phyloP scores from a whole-genome alignment of 2,329 filamentous ascomycete species.

The Aureobasidium sp. region DNA sequence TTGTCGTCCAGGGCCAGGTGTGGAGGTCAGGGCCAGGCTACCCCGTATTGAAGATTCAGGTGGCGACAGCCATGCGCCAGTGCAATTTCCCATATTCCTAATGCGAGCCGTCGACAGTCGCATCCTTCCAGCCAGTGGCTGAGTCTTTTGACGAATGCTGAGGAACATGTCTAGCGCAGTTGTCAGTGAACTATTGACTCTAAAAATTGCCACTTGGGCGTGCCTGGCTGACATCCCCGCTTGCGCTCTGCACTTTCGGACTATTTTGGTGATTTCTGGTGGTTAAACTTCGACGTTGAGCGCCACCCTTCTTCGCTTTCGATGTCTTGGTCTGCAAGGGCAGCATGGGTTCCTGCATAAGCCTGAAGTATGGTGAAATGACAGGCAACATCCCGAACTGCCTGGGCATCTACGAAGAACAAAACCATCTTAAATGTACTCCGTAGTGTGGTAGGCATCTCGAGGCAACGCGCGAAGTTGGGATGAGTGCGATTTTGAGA shows the following conservation, averaged over 20 bases:
- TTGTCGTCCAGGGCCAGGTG: background rate
- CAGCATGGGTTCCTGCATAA: conserved; percentile 7
- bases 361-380: background rate
- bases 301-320: conserved; percentile 1
- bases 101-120: background rate
- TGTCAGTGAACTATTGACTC: conserved; percentile 1
- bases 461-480: no score
- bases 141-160: background rate
- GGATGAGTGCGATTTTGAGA: no score
- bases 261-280: background rate
- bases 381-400: background rate
- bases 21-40: background rate
- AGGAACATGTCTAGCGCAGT: conserved; percentile 1
- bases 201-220: background rate
- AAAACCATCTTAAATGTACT: no score
- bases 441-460: no score
- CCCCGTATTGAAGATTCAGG: background rate
- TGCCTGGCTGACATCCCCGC: conserved; percentile 1
- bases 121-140: conserved; percentile 2
- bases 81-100: conserved; percentile 10
- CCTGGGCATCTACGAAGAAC: no score
- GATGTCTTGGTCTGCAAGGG: conserved; percentile 6
- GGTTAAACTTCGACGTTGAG: background rate
- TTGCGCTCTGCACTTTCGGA: background rate
- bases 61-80: background rate